Percentiles rank a stretch among this genome's conserved stretches.
These are phyloP conservation scores for Botrytis porri DNA, from an alignment of 2,329 filamentous ascomycete species.

Conservation along the genomic window DNA sequence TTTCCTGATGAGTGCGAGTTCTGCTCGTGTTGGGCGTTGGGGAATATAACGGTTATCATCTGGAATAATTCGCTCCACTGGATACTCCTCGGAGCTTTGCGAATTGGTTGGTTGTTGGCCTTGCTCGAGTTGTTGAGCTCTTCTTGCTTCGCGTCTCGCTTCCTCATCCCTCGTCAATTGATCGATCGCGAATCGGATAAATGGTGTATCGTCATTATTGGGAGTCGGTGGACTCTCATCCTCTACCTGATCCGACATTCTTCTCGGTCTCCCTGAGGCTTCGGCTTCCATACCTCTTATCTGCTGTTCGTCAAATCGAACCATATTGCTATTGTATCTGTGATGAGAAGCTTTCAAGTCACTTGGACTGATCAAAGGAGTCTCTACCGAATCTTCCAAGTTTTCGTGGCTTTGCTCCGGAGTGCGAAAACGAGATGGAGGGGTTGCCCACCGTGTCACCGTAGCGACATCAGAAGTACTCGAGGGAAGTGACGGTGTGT, in stretches of 20 bases:
- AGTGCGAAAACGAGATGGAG: slow-evolving; percentile 23
- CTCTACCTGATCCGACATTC: slow-evolving; percentile 25
- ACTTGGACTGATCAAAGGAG: neutral
- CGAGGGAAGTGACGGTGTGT: slow-evolving; percentile 31
- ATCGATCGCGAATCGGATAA: slow-evolving; percentile 86
- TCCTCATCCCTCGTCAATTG: slow-evolving; percentile 76
- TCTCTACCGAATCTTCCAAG: slow-evolving; percentile 20
- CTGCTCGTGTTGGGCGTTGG: slow-evolving; percentile 30
- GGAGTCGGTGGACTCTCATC: slow-evolving; percentile 38
- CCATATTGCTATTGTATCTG: slow-evolving; percentile 20
- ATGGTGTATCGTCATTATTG: slow-evolving; percentile 79
- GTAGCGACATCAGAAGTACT: slow-evolving; percentile 29
- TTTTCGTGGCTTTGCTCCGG: slow-evolving; percentile 5
- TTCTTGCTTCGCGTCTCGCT: slow-evolving; percentile 41
- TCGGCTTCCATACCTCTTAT: slow-evolving; percentile 29
- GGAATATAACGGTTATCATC: slow-evolving; percentile 41
- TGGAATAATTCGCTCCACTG: slow-evolving; percentile 49
- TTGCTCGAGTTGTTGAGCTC: slow-evolving; percentile 42
- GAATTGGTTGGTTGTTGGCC: slow-evolving; percentile 44
- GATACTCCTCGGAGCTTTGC: slow-evolving; percentile 43
- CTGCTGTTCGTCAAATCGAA: slow-evolving; percentile 36
- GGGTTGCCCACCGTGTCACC: slow-evolving; percentile 34
- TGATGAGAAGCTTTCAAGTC: neutral
- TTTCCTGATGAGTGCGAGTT: slow-evolving; percentile 38
- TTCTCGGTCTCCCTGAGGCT: slow-evolving; percentile 26